Evolutionary conservation across 1,284 basidiomycete genomes (phyloP).

Genomic region (Anthracocystis panici-leucophaei): DNA sequence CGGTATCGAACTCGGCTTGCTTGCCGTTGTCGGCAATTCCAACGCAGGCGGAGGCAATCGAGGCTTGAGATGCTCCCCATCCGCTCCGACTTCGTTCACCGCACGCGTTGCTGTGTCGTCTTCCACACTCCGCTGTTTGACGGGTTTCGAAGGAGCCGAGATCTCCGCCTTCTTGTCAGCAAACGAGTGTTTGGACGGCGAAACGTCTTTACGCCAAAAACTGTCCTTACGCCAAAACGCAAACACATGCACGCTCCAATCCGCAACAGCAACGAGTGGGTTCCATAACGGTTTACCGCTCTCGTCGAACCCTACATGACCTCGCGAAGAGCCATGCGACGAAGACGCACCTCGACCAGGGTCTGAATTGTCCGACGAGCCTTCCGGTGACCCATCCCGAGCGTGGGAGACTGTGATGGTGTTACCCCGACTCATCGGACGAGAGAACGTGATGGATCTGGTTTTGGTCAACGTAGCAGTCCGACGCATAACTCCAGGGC

Average conservation of each 20-base stretch:
- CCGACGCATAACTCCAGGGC: slow-evolving; percentile 54
- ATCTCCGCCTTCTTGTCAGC: slow-evolving; percentile 20
- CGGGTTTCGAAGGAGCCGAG: slow-evolving; percentile 23
- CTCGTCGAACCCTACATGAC: slow-evolving; percentile 36
- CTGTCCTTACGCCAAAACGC: slow-evolving; percentile 58
- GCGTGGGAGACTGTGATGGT: slow-evolving; percentile 24
- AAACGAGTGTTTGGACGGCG: slow-evolving; percentile 24
- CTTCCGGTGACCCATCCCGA: slow-evolving; percentile 6
- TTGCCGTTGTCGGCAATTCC: slow-evolving; percentile 29
- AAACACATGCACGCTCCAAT: slow-evolving; percentile 36
- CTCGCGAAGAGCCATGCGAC: slow-evolving; percentile 10
- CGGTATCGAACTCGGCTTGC: slow-evolving; percentile 14
- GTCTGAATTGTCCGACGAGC: slow-evolving; percentile 9
- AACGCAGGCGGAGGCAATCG: slow-evolving; percentile 35
- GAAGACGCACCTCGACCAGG: not conserved
- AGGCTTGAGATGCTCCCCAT: slow-evolving; percentile 25
- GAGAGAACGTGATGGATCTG: slow-evolving; percentile 38
- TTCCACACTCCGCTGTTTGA: slow-evolving; percentile 34
- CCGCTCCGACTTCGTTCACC: slow-evolving; percentile 13
- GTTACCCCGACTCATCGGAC: slow-evolving; percentile 37
- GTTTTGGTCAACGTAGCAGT: slow-evolving; percentile 52
- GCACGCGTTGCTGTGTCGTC: slow-evolving; percentile 12
- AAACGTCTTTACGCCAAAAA: slow-evolving; percentile 59
- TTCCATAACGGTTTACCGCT: slow-evolving; percentile 53
- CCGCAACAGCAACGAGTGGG: slow-evolving; percentile 43